Evolutionary conservation across 306 rosid species (phyloP), one percentile per base, ranked within the genome.

Genomic region (Acmispon strigosus): DNA sequence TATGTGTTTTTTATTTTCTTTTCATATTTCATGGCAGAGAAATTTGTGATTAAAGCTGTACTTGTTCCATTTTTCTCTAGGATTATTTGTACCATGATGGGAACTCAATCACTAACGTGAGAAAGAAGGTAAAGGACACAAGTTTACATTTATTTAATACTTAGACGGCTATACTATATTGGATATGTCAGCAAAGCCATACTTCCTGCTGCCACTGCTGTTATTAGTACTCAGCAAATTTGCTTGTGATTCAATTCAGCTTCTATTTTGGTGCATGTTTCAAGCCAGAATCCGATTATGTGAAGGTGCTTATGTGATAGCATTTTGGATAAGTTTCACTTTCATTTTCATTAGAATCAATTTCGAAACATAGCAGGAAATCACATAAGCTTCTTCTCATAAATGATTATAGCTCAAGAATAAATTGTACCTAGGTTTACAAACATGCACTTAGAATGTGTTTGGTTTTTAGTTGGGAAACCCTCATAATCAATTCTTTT

Each of bases 241-340:
- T 62, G 54, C 66, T 39, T 72, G 34, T 73, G 70, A 62, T 29
- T 41, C 55, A 77, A 53, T 73, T 72, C 12, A 53, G n/a, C 49
- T 57, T 8, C 32, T 76, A 63, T 11, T 15, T 8, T 2, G 6
- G 41, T 36, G 8, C 32, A 27, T 2, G 4, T 27, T 27, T 27
- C 4, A 27, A 2, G 8, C 6, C 8, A 32, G 7, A 32, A 32
- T 32, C 37, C 37, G 6, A 32, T 5, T 32, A 32, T 32, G 8
- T 7, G 34, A 0, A 32, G 8, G 6, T 4, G 37, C 6, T 5
- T 32, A 0, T 32, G 32, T 32, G 7, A 32, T 5, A 32, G 8
- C 37, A 32, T 32, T 32, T 32, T 32, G 37, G 8, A 32, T 32
- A 5, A 5, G 37, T 8, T 32, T 32, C 7, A 4, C 1, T 32